Base-by-base conservation (phyloP, 208 protist genomes). In the Leishmania major region DNA sequence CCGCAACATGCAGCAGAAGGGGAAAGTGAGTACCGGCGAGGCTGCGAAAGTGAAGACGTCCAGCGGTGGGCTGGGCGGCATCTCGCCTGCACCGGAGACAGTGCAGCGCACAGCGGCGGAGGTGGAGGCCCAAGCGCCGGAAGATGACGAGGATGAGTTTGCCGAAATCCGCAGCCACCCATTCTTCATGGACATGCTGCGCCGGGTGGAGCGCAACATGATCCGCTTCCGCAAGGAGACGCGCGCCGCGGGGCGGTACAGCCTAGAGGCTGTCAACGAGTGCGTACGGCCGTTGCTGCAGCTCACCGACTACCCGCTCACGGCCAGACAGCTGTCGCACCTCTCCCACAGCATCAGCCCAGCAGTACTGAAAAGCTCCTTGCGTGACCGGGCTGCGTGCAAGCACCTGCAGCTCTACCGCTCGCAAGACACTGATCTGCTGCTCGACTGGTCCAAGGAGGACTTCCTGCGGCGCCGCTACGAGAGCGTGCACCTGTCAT, bases 381-480 rank as follows among this genome's bases (percentile, higher is more conserved):
- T 98, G 59, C 75, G 84, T 31, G 90, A 95, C 78, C 77, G 85
- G 40, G 77, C 72, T 53, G 86, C 89, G 53, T 96, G 93, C 80
- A 84, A 76, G 35, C 88, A 85, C 64, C 84, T 98, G 79, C 90
- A 95, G 81, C 76, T 98, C 47, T 98, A 95, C 84, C 88, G 88
- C 79, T 98, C 95, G 11, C 78, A 83, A 22, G 91, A 95, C 84
- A 96, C 91, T 19, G 90, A 95, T 71, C 82, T 95, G 59, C 70
- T 98, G 53, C 84, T 98, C 17, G 95, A 98, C 88, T 98, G 95
- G 93, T 95, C 92, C 10, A 86, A 89, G 45, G 93, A 98, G 83
- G 93, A 96, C 79, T 98, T 98, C 80, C 88, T 98, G 22, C 95
- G 95, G 25, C 92, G 93, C 72, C 95, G 95, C 77, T 98, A 98